phyloP scores from a whole-genome alignment of 164 flowering plant species.

The Tinospora cordifolia region DNA sequence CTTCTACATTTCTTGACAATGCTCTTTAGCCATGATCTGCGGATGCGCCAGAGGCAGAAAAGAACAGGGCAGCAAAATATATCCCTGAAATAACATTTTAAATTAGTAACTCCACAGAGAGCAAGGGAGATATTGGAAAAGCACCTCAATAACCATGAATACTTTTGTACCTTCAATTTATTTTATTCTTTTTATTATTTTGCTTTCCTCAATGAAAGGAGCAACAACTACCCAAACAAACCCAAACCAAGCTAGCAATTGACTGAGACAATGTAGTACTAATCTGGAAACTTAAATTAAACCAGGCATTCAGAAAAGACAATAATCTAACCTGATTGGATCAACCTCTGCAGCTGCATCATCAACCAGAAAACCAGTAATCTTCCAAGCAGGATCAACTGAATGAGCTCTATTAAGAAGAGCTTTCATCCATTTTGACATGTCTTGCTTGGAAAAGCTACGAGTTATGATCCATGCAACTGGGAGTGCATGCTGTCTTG shows the following conservation, averaged over 20 bases:
- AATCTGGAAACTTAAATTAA: neutral
- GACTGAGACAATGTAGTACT: neutral
- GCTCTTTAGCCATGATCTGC: slow-evolving; percentile 86
- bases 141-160: too few relatives aligned
- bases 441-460: slow-evolving; percentile 56
- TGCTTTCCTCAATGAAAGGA: too few relatives aligned
- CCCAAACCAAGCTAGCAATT: neutral
- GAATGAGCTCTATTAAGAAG: slow-evolving; percentile 53
- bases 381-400: slow-evolving; percentile 66
- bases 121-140: neutral
- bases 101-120: neutral
- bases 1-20: slow-evolving; percentile 59
- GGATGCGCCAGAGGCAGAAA: slow-evolving; percentile 88
- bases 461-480: slow-evolving; percentile 91
- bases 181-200: too few relatives aligned
- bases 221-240: neutral
- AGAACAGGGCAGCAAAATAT: slow-evolving; percentile 73
- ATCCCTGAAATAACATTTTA: slow-evolving; percentile 50
- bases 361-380: slow-evolving; percentile 77
- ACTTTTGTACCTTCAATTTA: too few relatives aligned
- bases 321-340: slow-evolving; percentile 66
- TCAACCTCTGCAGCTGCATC: slow-evolving; percentile 95
- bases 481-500: slow-evolving; percentile 92
- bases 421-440: slow-evolving; percentile 90
- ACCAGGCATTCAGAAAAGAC: slow-evolving; percentile 10